A percentile compares a stretch with the other conserved stretches of the same genome.
These are phyloP conservation scores for Calocybe cyanea DNA, from an alignment of 768 basidiomycete species.

Conservation along the genomic window DNA sequence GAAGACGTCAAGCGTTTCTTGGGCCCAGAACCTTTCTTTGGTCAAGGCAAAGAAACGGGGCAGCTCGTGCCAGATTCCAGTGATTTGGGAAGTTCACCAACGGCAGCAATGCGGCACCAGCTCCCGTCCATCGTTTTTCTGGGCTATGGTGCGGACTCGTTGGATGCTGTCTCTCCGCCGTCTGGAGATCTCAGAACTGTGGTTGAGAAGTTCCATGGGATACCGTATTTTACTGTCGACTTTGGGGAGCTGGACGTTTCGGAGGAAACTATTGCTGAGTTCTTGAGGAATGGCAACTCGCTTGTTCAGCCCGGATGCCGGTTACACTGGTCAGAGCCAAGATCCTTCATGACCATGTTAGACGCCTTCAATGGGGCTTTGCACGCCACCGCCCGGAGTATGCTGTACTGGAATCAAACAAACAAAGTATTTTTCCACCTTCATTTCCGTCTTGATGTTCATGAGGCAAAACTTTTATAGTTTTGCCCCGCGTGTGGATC, in stretches of 20 bases:
- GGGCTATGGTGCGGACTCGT: no score
- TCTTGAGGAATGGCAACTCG: slow-evolving; percentile 32
- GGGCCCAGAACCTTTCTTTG: slow-evolving; percentile 62
- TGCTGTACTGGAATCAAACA: slow-evolving; percentile 89
- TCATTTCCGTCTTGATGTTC: not conserved
- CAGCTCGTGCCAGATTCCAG: slow-evolving; percentile 22
- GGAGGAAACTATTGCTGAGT: slow-evolving; percentile 27
- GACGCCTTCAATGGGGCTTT: slow-evolving; percentile 64
- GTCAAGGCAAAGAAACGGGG: slow-evolving; percentile 50
- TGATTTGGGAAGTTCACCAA: slow-evolving; percentile 26
- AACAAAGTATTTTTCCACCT: slow-evolving; percentile 54
- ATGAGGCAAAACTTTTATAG: slow-evolving; percentile 29
- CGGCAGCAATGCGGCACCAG: no score
- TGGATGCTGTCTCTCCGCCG: no score
- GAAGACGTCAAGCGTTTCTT: slow-evolving; percentile 56
- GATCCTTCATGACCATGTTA: slow-evolving; percentile 50
- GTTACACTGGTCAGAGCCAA: slow-evolving; percentile 60
- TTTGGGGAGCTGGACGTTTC: slow-evolving; percentile 42
- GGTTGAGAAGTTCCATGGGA: no score
- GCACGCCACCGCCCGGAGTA: slow-evolving; percentile 68
- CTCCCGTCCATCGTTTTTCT: no score
- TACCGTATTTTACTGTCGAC: slow-evolving; percentile 39
- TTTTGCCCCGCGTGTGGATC: slow-evolving; percentile 87
- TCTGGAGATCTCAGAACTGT: no score
- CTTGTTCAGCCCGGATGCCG: slow-evolving; percentile 33